These are phyloP conservation scores for Blastocystis sp. DNA, from an alignment of 352 stramenopile species.

Conservation along the genomic window DNA sequence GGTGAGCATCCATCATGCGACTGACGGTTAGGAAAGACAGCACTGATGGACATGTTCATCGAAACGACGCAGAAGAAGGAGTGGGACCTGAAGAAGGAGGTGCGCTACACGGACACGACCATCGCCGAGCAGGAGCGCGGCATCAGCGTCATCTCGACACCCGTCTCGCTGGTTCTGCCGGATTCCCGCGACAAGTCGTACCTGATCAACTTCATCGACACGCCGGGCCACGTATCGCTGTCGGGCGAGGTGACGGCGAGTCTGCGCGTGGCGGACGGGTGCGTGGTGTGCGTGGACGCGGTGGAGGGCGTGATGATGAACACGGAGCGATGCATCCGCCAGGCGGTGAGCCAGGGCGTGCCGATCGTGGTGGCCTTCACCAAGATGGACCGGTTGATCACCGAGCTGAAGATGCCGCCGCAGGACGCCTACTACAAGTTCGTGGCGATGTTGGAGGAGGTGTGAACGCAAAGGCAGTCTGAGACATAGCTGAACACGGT, in stretches of 20 bases:
- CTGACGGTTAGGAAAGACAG: constrained; percentile 50
- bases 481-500: constrained; percentile 71
- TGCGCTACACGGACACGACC: constrained; percentile 89
- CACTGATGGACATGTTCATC: constrained; percentile 84
- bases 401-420: constrained; percentile 94
- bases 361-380: constrained; percentile 87
- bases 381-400: constrained; percentile 96
- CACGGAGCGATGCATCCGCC: constrained; percentile 89
- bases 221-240: constrained; percentile 60
- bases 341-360: constrained; percentile 84
- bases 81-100: constrained; percentile 74
- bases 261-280: constrained; percentile 87
- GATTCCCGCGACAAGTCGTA: constrained; percentile 89
- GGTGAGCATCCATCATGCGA: constrained; percentile 75
- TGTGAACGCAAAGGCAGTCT: constrained; percentile 81
- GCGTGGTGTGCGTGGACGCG: constrained; percentile 90
- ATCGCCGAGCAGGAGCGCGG: constrained; percentile 92
- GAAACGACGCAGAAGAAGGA: constrained; percentile 84
- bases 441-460: constrained; percentile 89
- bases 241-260: constrained; percentile 57
- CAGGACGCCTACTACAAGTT: constrained; percentile 97
- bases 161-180: constrained; percentile 88
- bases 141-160: constrained; percentile 92
- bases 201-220: constrained; percentile 90
- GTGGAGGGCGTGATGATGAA: constrained; percentile 97